Conservation (phyloP, 225 moss, liverwort and hornwort genomes). For the Asterella californica region DNA sequence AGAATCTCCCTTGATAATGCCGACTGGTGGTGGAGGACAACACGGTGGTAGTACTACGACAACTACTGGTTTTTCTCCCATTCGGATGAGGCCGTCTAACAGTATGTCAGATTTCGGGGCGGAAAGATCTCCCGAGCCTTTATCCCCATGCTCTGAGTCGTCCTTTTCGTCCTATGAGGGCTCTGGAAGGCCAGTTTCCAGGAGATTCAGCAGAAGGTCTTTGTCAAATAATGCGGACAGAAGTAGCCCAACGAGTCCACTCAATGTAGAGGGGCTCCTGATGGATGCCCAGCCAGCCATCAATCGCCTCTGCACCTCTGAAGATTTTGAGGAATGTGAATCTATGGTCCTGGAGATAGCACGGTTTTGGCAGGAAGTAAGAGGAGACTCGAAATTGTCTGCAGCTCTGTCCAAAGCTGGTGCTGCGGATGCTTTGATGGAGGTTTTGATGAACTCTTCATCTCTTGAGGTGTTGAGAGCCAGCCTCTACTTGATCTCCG, state of each 20-base stretch:
- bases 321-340: conserved; percentile 40
- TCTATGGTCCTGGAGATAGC: conserved; percentile 33
- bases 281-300: conserved; percentile 26
- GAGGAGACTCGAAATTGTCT: conserved; percentile 28
- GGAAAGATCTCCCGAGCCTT: conserved; percentile 11
- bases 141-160: conserved; percentile 12
- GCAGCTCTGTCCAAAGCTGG: conserved; percentile 31
- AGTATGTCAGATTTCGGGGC: not conserved
- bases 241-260: conserved; percentile 14
- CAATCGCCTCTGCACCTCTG: conserved; percentile 29
- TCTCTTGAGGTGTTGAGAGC: conserved; percentile 32
- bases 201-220: not conserved
- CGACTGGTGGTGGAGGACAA: not conserved
- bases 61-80: conserved; percentile 3
- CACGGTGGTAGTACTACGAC: not conserved
- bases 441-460: conserved; percentile 35
- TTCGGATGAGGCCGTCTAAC: not conserved
- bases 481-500: conserved; percentile 36
- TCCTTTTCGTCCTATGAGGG: conserved; percentile 16
- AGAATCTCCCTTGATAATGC: not conserved
- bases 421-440: conserved; percentile 35
- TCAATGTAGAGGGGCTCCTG: conserved; percentile 26
- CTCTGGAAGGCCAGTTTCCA: not conserved
- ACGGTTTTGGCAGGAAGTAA: conserved; percentile 25
- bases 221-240: not conserved